Evolutionary conservation across 352 stramenopile genomes (phyloP), one percentile per base, ranked within the genome.

Genomic region (Pythium rishiriense): DNA sequence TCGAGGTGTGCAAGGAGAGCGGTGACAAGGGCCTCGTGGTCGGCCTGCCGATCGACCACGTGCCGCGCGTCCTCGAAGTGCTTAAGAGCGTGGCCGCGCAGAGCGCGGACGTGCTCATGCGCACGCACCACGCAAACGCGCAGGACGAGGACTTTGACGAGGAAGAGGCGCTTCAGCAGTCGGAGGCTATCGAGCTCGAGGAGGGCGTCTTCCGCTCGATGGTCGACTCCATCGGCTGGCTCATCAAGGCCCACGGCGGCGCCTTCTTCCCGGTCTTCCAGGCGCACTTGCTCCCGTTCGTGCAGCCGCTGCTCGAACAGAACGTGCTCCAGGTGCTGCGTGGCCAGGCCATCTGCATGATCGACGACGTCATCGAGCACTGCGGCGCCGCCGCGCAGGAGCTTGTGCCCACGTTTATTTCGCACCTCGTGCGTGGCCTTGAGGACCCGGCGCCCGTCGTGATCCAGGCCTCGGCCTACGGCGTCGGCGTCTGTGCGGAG

Each of bases 301-400:
- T 96, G 45, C 79, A 70, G 39, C 82, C 83, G 45, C 72, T 93
- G 55, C 72, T 96, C 26, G 81, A 91, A 49, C 70, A 75, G 33
- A 73, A 75, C 56, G 74, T 77, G 10, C 58, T 90, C 22, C 66
- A 78, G 55, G 79, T 90, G 64, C 68, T 96, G 21, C 87, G 87
- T 45, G 81, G 81, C 11, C 85, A 94, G 58, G 82, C 81, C 50
- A 93, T 96, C 64, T 96, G 87, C 77, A 93, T 92, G 76, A 80
- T 96, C 46, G 87, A 96, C 65, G 87, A 96, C 69, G 78, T 96
- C 50, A 89, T 96, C 49, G 87, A 96, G 72, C 84, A 93, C 77
- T 91, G 87, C 58, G 85, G 81, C 39, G 69, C 64, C 53, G 73
- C 76, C 17, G 78, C 82, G 1, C 80, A 90, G 70, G 81, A 91